These are phyloP conservation scores for Cantharellus cinnabarinus DNA, from an alignment of 768 basidiomycete species.

Conservation along the genomic window DNA sequence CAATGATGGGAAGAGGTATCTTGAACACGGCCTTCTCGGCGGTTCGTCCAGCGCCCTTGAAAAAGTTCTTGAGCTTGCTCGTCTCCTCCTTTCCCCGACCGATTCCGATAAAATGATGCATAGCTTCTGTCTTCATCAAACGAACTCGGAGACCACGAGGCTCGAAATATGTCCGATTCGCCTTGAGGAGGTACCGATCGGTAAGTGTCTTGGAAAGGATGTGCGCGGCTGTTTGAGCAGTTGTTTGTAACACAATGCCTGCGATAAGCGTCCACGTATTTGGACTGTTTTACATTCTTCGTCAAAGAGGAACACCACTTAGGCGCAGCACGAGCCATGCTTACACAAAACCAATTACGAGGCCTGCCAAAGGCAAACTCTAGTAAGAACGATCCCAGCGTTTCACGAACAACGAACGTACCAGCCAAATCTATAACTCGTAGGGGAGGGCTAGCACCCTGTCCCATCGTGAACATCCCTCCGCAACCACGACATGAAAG, in stretches of 20 bases:
- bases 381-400: neutral
- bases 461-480: slow-evolving; percentile 1
- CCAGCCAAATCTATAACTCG: slow-evolving; percentile 4
- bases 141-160: slow-evolving; percentile 4
- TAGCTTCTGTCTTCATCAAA: slow-evolving; percentile 3
- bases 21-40: neutral
- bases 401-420: neutral
- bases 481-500: neutral
- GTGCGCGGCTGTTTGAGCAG: slow-evolving; percentile 2
- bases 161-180: slow-evolving; percentile 3
- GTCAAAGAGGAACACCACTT: neutral
- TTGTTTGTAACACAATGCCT: neutral
- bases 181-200: slow-evolving; percentile 4
- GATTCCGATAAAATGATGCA: slow-evolving; percentile 1
- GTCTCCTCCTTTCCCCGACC: neutral
- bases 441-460: slow-evolving; percentile 3
- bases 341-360: slow-evolving; percentile 6
- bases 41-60: neutral
- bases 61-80: neutral
- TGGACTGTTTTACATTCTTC: neutral
- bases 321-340: neutral
- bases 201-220: slow-evolving; percentile 5
- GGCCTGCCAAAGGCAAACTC: neutral
- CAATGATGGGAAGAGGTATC: slow-evolving; percentile 1
- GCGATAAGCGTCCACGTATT: slow-evolving; percentile 3